These are phyloP conservation scores for Neurospora tetrasperma DNA, from an alignment of 495 filamentous ascomycete species.

Conservation along the genomic window DNA sequence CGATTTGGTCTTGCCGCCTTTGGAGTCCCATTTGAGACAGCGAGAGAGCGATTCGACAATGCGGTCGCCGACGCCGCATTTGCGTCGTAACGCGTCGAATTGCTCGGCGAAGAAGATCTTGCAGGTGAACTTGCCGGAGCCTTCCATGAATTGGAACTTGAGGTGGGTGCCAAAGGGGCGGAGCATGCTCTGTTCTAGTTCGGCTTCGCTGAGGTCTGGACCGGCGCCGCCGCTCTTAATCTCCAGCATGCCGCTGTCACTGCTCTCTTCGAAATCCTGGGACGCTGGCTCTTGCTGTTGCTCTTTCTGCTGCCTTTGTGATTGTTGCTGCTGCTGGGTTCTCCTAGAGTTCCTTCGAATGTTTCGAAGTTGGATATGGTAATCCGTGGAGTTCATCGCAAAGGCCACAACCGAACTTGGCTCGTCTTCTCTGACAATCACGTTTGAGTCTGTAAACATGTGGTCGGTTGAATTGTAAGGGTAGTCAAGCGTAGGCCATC, in stretches of 20 bases:
- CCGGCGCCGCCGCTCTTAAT: conserved; percentile 16
- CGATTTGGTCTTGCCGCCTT: conserved; percentile 95
- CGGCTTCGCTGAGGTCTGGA: conserved; percentile 31
- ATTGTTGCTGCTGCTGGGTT: not conserved
- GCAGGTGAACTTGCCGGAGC: conserved; percentile 86
- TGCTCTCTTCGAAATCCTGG: conserved; percentile 19
- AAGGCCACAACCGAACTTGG: conserved; percentile 94
- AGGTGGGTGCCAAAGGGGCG: conserved; percentile 80
- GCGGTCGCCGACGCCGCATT: conserved; percentile 85
- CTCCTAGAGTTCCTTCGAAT: conserved; percentile 40
- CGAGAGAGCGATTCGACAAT: conserved; percentile 92
- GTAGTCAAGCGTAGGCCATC: conserved; percentile 91
- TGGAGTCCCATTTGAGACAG: conserved; percentile 96
- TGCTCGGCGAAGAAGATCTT: conserved; percentile 98
- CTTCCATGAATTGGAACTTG: conserved; percentile 88
- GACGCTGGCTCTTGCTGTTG: conserved; percentile 14
- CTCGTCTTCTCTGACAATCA: conserved; percentile 95
- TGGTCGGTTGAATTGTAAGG: conserved; percentile 82
- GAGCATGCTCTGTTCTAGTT: conserved; percentile 68
- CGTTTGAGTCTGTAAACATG: conserved; percentile 94
- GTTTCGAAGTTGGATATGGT: conserved; percentile 62
- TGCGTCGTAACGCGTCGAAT: conserved; percentile 87
- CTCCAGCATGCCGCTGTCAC: conserved; percentile 17
- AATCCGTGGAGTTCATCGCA: conserved; percentile 75
- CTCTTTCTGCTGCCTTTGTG: conserved; percentile 7